Evolutionary conservation across 257 asterid genomes (phyloP), one percentile per base, ranked within the genome.

Genomic region (Salvia splendens): DNA sequence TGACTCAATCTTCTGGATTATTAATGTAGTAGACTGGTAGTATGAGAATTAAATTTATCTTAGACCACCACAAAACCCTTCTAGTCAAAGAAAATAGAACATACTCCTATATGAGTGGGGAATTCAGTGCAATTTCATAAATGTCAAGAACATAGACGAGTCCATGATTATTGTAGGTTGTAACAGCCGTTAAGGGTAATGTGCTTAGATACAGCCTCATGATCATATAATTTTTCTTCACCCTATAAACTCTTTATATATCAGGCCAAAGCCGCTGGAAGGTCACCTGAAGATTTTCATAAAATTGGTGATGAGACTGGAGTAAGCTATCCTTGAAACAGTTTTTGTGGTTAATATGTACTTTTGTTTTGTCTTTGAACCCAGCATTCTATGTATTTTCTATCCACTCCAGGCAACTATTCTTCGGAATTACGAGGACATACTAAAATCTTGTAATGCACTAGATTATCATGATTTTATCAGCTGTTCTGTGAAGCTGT

Each of bases 221-320:
- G 56, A 43, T 65, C 76, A 54, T 47, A 45, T 36, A 43, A 47
- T 64, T 63, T 57, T 64, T 45, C 30, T 45, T 74, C 43, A 63
- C 68, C 64, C 73, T 50, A 50, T 48, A 40, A n/a, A 32, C 68
- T 47, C 60, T 43, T 56, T 68, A 41, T 6, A 40, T 73, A 73
- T 68, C 90, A 93, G 99, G 97, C 99, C 62, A 93, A 93, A 84
- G 85, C 99, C 76, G 79, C 95, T 66, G 99, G 96, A 81, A 81
- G 78, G 71, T 81, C 84, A 46, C 87, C 95, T 63, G 97, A 84
- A 65, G 83, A 88, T 83, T 88, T 77, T 71, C 80, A 24, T 61
- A 81, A 69, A 51, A 71, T 64, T 70, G 97, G 99, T 3, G 77
- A 86, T 16, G 87, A 86, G 68, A 77, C 78, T 46, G 97, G 96